Conservation (phyloP, 257 asterid species). For the Fraxinus pennsylvanica region DNA sequence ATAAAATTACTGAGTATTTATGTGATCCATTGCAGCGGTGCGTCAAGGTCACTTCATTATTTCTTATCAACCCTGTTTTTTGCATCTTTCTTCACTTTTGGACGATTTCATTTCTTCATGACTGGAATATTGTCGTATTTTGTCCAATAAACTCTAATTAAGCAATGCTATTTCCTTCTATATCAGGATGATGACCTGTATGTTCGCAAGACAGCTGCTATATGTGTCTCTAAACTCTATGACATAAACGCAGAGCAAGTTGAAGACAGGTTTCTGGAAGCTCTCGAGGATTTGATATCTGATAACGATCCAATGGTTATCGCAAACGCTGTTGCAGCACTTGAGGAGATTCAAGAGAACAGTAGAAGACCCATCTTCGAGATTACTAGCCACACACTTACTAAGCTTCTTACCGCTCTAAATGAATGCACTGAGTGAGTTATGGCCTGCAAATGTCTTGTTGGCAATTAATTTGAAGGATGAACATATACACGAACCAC, state of each 20-base stretch:
- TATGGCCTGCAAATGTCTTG: not conserved
- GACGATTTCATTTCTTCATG: conserved; percentile 19
- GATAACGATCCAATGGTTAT: conserved; percentile 99
- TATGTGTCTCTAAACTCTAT: conserved; percentile 98
- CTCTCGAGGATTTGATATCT: conserved; percentile 95
- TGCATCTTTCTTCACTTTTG: conserved; percentile 19
- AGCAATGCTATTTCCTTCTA: conserved; percentile 26
- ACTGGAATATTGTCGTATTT: conserved; percentile 7
- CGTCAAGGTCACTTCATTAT: conserved; percentile 65
- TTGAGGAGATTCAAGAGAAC: conserved; percentile 95
- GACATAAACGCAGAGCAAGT: conserved; percentile 98
- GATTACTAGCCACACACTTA: conserved; percentile 90
- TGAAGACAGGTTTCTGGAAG: conserved; percentile 96
- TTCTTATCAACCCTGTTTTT: conserved; percentile 22
- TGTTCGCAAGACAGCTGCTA: conserved; percentile 99
- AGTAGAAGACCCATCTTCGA: conserved; percentile 88
- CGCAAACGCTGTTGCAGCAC: conserved; percentile 99
- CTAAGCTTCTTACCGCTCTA: conserved; percentile 98
- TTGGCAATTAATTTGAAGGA: no score
- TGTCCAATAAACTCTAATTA: conserved; percentile 23
- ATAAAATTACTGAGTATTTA: conserved; percentile 93
- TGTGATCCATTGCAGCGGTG: conserved; percentile 99
- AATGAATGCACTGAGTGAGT: conserved; percentile 92
- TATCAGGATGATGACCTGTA: conserved; percentile 98
- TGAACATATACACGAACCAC: not conserved